Base-by-base conservation (phyloP, 2,329 filamentous ascomycete genomes). In the Diplodia scrobiculata region DNA sequence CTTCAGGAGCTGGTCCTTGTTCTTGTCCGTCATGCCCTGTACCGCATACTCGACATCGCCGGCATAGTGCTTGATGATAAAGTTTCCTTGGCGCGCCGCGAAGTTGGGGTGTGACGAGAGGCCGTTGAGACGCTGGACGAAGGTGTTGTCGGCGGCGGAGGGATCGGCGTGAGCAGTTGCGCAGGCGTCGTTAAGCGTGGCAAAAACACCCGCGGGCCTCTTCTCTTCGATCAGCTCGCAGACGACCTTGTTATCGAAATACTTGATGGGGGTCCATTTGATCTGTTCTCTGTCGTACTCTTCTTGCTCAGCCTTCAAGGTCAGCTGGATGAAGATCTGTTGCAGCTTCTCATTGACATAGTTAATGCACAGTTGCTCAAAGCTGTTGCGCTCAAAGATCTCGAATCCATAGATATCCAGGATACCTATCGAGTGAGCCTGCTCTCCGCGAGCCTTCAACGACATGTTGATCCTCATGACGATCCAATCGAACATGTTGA, bases 341-440 rank as follows among this genome's bases (percentile, higher is more conserved):
- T 99, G 95, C 67, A 99, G 86, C 78, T 97, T 99, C 78, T 99
- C 95, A 79, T 99, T 99, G 68, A 96, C 98, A 79, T 99, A 99
- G 79, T 99, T 99, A 84, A 99, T 99, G 82, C 95, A 99, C 5
- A 99, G 85, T 78, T 99, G 95, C 77, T 99, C 95, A 73, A 99
- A 99, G 81, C 94, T 97, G 81, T 99, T 99, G 73, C 91, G 87
- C 72, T 99, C 93, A 72, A 99, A 99, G 71, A 99, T 99, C 76
- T 99, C 95, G 74, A 99, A 99, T 2, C 95, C 95, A 77, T 99
- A 99, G 71, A 99, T 99, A 84, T 99, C 95, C 71, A 99, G 84
- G 75, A 99, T 98, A 75, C 95, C 95, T 71, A 99, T 95, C 2
- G 91, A 91, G 77, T 97, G 95, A 50, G 87, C 82, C 3, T 93